Evolutionary conservation across 164 flowering plant species (phyloP), one percentile per base, ranked within the genome.

Genomic region (Vitis riparia): DNA sequence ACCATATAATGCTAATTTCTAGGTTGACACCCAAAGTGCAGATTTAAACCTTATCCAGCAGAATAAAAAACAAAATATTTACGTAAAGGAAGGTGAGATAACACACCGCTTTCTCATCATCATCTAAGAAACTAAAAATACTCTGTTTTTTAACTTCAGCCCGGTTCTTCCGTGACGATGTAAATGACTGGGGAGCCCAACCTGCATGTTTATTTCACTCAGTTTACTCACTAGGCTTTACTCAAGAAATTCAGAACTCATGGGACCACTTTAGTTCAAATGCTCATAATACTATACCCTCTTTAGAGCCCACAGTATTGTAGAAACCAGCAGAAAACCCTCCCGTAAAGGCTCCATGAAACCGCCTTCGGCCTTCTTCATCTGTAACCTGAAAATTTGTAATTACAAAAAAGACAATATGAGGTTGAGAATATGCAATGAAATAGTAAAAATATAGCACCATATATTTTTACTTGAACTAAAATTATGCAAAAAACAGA

Each of bases 321-420:
- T 85, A 95, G 71, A 80, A 91, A 65, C 99, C 99, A 64, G 99
- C 98, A 71, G 98, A 89, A 73, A 69, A 93, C 1, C 99, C 99
- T 68, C 99, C 99, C 0, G 92, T 89, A 82, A 95, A 95, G 60
- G 99, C 99, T 59, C 99, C 99, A 81, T 95, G 99, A 68, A 95
- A 95, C 77, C 97, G 86, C 71, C 93, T 83, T 12, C 98, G 69
- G n/a, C 99, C 99, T 83, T 95, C 98, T 75, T 90, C 98, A 80
- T 95, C 99, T 76, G 63, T 81, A 67, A 95, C 99, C 99, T 94
- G 75, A 67, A 76, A 16, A 49, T 47, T 37, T 7, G 49, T 10
- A 60, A 29, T 51, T 14, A 44, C 15, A 11, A 65, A 48, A 57
- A 19, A 3, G 11, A 60, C 44, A 37, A 37, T 0, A 37, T 37